Evolutionary conservation across 2,329 filamentous ascomycete species (phyloP).

Genomic region (Erysiphe pulchra): DNA sequence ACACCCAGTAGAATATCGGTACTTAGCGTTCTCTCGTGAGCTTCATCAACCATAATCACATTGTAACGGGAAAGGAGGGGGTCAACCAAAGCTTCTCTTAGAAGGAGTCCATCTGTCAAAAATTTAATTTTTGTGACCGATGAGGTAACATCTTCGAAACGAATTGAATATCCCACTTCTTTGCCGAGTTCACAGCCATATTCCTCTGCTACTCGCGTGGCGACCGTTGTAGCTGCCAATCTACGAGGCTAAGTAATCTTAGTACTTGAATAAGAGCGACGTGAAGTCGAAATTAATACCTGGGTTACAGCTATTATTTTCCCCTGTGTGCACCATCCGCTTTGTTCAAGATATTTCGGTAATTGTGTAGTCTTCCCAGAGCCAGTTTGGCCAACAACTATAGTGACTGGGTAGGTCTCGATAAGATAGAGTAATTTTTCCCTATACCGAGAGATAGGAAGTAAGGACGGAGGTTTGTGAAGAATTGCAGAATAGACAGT

Average conservation of each 20-base stretch:
- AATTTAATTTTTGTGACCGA: constrained; percentile 76
- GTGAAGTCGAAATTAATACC: constrained; percentile 22
- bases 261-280: background rate
- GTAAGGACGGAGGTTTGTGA: constrained; percentile 20
- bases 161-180: constrained; percentile 79
- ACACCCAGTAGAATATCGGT: constrained; percentile 78
- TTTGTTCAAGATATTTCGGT: constrained; percentile 68
- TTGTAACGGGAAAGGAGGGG: constrained; percentile 77
- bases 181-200: constrained; percentile 66
- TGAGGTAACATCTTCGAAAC: constrained; percentile 78
- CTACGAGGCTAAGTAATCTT: constrained; percentile 40
- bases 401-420: constrained; percentile 61
- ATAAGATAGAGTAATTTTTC: constrained; percentile 62
- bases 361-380: constrained; percentile 92
- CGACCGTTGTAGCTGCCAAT: constrained; percentile 77
- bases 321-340: constrained; percentile 68
- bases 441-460: constrained; percentile 69
- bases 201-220: constrained; percentile 71
- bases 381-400: constrained; percentile 81
- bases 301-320: constrained; percentile 76
- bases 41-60: constrained; percentile 93
- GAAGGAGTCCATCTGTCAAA: constrained; percentile 72
- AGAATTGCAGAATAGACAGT: background rate
- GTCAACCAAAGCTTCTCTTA: constrained; percentile 81
- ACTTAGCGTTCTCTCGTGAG: constrained; percentile 78